Percentiles rank a stretch among this genome's conserved stretches.
These are phyloP conservation scores for Lecanosticta acicola DNA, from an alignment of 2,329 filamentous ascomycete genomes.

Conservation along the genomic window DNA sequence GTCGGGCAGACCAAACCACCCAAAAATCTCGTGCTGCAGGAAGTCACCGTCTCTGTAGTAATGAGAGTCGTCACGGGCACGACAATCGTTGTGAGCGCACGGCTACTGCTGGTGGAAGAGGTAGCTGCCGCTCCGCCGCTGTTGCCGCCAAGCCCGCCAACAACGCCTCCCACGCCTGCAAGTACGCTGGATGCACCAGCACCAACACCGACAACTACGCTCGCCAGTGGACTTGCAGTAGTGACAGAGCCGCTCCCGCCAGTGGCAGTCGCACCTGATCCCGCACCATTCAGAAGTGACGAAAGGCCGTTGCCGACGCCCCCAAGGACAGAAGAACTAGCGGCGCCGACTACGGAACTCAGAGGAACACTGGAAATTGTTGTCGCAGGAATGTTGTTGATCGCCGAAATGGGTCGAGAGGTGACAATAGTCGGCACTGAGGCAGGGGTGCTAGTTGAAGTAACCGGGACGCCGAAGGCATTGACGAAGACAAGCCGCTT, in stretches of 20 bases:
- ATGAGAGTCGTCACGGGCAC: conserved; percentile 20
- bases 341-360: not conserved
- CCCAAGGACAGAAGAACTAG: not conserved
- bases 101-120: conserved; percentile 4
- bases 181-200: not conserved
- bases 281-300: not conserved
- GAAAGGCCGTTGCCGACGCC: not conserved
- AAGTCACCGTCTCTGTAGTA: conserved; percentile 23
- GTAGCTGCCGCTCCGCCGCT: not conserved
- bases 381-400: not conserved
- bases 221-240: not conserved
- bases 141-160: not conserved
- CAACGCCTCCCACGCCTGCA: not conserved
- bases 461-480: conserved; percentile 1
- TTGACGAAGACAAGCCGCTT: conserved; percentile 10
- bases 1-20: conserved; percentile 2
- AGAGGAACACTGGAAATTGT: not conserved
- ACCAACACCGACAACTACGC: not conserved
- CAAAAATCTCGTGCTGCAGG: conserved; percentile 11
- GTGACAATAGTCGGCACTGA: not conserved
- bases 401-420: not conserved
- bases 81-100: conserved; percentile 9
- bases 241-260: not conserved
- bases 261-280: not conserved
- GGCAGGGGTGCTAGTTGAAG: not conserved